Evolutionary conservation across 148 eudicot genomes (phyloP).

Genomic region (Beta vulgaris): DNA sequence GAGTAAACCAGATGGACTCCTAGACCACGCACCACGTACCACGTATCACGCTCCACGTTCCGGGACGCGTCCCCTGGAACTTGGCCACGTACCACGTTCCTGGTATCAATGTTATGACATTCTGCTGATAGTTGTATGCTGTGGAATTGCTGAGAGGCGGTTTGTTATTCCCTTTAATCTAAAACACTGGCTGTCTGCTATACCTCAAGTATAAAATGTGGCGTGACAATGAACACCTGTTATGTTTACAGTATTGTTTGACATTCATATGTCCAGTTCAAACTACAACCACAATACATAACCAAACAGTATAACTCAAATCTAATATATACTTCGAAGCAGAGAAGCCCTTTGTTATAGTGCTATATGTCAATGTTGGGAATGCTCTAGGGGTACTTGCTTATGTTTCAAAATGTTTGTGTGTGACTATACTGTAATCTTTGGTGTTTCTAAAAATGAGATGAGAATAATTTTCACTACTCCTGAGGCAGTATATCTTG

Average conservation of each 20-base stretch:
- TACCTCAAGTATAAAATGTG: neutral
- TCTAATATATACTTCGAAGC: no score
- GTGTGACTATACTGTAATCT: neutral
- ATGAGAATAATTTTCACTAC: neutral
- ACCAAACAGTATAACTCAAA: neutral
- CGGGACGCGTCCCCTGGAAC: no score
- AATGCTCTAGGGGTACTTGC: neutral
- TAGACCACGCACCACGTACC: no score
- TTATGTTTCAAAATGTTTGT: neutral
- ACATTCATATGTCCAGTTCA: neutral
- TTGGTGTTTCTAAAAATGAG: neutral
- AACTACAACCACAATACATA: no score
- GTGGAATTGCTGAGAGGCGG: neutral
- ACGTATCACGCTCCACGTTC: no score
- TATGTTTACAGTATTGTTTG: neutral
- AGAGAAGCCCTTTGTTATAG: no score
- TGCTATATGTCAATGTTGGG: no score
- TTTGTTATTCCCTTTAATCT: neutral
- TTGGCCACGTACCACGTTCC: no score
- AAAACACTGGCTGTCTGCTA: neutral
- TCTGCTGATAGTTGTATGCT: neutral
- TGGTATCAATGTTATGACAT: no score
- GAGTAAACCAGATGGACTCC: no score
- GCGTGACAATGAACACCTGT: neutral
- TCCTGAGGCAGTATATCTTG: neutral